These are phyloP conservation scores for Jatropha multifida DNA, from an alignment of 441 rosid species.

Conservation along the genomic window DNA sequence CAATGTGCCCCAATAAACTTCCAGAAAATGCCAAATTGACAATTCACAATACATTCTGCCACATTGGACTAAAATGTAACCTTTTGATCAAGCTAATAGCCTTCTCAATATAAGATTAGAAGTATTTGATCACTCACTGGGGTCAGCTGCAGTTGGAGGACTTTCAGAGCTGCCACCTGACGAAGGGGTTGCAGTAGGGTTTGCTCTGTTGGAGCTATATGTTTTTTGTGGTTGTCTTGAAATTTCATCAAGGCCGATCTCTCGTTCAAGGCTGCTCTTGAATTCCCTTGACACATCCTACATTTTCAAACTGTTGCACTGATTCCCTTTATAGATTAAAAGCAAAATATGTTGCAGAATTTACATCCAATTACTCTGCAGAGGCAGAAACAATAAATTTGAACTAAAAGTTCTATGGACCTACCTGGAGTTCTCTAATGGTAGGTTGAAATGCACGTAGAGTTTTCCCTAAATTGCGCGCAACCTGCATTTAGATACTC, in stretches of 20 bases:
- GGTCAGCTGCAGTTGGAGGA: slow-evolving; percentile 39
- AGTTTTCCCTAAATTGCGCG: slow-evolving; percentile 87
- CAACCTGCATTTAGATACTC: slow-evolving; percentile 58
- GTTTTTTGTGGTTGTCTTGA: slow-evolving; percentile 41
- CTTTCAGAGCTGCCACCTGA: slow-evolving; percentile 33
- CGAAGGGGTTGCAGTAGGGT: slow-evolving; percentile 41
- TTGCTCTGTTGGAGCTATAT: slow-evolving; percentile 40
- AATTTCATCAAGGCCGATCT: slow-evolving; percentile 83
- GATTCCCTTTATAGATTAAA: slow-evolving; percentile 7
- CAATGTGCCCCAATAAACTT: not conserved
- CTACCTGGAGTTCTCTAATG: slow-evolving; percentile 89
- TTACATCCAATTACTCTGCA: slow-evolving; percentile 9
- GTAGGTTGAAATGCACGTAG: slow-evolving; percentile 91
- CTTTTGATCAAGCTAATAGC: not conserved
- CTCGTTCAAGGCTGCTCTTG: slow-evolving; percentile 90
- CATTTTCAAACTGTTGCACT: slow-evolving; percentile 2
- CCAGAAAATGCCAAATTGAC: not conserved
- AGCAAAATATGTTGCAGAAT: slow-evolving; percentile 18
- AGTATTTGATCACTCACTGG: slow-evolving; percentile 50
- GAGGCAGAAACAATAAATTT: not conserved
- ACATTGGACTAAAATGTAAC: not conserved
- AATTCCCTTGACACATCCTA: slow-evolving; percentile 96
- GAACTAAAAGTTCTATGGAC: slow-evolving; percentile 15
- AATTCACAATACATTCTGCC: not conserved
- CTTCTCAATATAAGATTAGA: not conserved